A percentile compares a stretch with the other conserved stretches of the same genome.
These are phyloP conservation scores for Cornus kousa DNA, from an alignment of 148 eudicot species.

Conservation along the genomic window DNA sequence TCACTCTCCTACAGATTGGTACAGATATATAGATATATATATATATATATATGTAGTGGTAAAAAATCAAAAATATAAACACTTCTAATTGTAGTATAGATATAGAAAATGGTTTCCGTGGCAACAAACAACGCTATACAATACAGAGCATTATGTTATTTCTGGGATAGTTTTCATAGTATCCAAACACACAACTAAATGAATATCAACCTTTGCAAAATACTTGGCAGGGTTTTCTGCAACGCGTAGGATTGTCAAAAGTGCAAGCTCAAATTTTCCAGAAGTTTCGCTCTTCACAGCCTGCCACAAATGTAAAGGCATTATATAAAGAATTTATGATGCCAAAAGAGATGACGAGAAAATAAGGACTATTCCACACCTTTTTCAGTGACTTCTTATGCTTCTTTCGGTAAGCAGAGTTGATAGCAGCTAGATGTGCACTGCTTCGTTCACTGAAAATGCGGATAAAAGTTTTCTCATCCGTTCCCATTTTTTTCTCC, in stretches of 20 bases:
- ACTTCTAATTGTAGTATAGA: too few relatives aligned
- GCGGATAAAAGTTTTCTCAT: constrained; percentile 47
- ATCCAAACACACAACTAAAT: background rate
- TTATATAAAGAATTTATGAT: background rate
- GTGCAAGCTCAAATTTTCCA: constrained; percentile 39
- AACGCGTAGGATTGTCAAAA: constrained; percentile 43
- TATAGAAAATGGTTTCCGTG: too few relatives aligned
- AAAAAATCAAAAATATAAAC: too few relatives aligned
- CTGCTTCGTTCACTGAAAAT: constrained; percentile 57
- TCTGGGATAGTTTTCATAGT: too few relatives aligned
- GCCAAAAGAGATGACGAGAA: background rate
- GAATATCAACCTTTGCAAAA: constrained; percentile 45
- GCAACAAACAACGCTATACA: too few relatives aligned
- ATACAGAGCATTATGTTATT: too few relatives aligned
- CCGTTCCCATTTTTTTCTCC: constrained; percentile 62
- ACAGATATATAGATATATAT: too few relatives aligned
- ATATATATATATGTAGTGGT: too few relatives aligned
- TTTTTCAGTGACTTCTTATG: constrained; percentile 47
- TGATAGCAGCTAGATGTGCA: constrained; percentile 51
- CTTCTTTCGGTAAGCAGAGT: constrained; percentile 36
- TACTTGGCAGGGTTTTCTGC: constrained; percentile 49
- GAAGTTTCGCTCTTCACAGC: constrained; percentile 63
- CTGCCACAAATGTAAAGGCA: constrained; percentile 24
- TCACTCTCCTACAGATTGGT: too few relatives aligned
- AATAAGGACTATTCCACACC: constrained; percentile 23